These are phyloP conservation scores for Cutaneotrichosporon sp. DNA, from an alignment of 1,284 basidiomycete species.

Conservation along the genomic window DNA sequence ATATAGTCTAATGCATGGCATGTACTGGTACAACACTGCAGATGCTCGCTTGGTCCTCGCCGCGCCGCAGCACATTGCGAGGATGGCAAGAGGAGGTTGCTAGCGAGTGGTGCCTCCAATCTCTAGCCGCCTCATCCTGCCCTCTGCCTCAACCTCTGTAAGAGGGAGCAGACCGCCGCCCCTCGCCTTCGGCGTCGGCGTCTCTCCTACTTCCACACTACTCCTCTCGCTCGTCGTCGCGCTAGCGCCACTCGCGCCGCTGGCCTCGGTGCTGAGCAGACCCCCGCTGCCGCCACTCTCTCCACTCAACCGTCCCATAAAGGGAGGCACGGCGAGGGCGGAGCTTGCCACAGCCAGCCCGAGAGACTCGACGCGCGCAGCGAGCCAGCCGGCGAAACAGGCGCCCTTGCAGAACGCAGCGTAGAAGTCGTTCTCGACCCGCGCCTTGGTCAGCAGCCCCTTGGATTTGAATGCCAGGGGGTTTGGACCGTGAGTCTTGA, in stretches of 20 bases:
- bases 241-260: neutral
- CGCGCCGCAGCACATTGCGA: too few relatives aligned
- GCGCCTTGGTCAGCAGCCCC: conserved; percentile 38
- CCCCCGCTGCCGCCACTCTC: neutral
- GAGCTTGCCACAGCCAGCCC: conserved; percentile 31
- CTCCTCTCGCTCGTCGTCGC: neutral
- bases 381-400: conserved; percentile 46
- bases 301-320: neutral
- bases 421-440: conserved; percentile 48
- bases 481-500: conserved; percentile 68
- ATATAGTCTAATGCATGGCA: too few relatives aligned
- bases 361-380: conserved; percentile 30
- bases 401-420: conserved; percentile 44
- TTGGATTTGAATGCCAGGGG: conserved; percentile 64
- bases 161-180: too few relatives aligned
- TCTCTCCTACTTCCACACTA: neutral
- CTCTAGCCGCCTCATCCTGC: too few relatives aligned
- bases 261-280: neutral
- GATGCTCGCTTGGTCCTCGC: too few relatives aligned
- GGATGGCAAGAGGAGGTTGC: too few relatives aligned
- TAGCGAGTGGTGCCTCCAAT: too few relatives aligned
- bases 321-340: neutral
- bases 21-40: too few relatives aligned
- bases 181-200: too few relatives aligned
- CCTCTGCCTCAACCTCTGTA: too few relatives aligned